Conservation (phyloP, 73 alveolate species). For the Halteria grandinella region DNA sequence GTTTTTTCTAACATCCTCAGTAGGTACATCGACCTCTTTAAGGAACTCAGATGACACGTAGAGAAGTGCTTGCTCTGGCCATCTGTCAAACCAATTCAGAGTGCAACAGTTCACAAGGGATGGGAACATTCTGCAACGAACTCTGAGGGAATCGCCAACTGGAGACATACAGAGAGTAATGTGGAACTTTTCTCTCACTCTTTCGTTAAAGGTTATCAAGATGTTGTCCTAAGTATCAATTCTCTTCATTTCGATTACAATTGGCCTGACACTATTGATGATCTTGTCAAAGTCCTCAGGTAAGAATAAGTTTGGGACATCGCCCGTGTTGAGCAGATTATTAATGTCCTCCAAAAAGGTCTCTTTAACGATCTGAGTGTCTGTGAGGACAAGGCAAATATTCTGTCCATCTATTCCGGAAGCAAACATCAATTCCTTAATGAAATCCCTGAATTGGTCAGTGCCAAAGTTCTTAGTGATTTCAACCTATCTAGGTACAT, state of each 20-base stretch:
- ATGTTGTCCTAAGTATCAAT: slow-evolving; percentile 87
- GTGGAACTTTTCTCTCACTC: slow-evolving; percentile 98
- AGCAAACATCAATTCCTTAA: slow-evolving; percentile 77
- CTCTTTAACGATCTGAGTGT: slow-evolving; percentile 98
- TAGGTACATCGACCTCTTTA: slow-evolving; percentile 71
- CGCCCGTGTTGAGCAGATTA: slow-evolving; percentile 99
- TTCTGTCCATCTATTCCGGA: slow-evolving; percentile 68
- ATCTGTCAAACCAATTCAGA: slow-evolving; percentile 99
- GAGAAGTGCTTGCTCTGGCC: slow-evolving; percentile 99
- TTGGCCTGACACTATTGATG: slow-evolving; percentile 76
- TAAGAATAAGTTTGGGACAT: slow-evolving; percentile 98
- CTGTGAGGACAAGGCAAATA: slow-evolving; percentile 90
- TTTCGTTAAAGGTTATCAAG: slow-evolving; percentile 92
- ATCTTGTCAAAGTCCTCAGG: slow-evolving; percentile 98
- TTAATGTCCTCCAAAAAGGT: slow-evolving; percentile 99
- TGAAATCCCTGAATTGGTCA: slow-evolving; percentile 77
- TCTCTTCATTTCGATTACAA: slow-evolving; percentile 58
- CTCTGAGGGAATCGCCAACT: slow-evolving; percentile 97
- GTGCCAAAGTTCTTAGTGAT: slow-evolving; percentile 81
- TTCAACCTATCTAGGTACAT: slow-evolving; percentile 77
- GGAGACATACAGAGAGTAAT: slow-evolving; percentile 97
- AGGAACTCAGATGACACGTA: slow-evolving; percentile 90
- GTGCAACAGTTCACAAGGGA: slow-evolving; percentile 99
- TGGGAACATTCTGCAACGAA: slow-evolving; percentile 99
- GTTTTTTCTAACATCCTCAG: slow-evolving; percentile 74